These are phyloP conservation scores for Hypoxylon rickii DNA, from an alignment of 495 filamentous ascomycete genomes.

Conservation along the genomic window DNA sequence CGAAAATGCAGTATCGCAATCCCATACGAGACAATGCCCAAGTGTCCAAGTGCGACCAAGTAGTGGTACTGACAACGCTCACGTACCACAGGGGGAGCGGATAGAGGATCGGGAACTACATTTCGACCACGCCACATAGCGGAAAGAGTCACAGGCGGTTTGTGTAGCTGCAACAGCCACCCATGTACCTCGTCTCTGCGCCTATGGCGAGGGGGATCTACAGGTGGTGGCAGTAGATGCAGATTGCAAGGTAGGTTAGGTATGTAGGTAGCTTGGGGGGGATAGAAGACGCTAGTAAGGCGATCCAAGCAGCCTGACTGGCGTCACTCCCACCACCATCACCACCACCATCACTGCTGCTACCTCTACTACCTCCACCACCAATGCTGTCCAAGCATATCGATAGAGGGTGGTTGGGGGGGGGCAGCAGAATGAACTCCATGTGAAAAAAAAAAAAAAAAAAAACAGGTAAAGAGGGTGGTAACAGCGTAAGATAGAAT, in stretches of 20 bases:
- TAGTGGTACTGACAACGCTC: conserved; percentile 51
- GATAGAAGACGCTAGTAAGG: conserved; percentile 20
- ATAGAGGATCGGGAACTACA: conserved; percentile 49
- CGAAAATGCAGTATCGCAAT: conserved; percentile 42
- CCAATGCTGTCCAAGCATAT: conserved; percentile 18
- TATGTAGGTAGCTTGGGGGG: conserved; percentile 5
- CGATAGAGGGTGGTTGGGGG: not conserved
- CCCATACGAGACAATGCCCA: conserved; percentile 37
- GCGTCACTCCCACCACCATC: not conserved
- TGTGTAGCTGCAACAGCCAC: conserved; percentile 38
- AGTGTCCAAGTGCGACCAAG: conserved; percentile 48
- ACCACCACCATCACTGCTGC: conserved; percentile 8
- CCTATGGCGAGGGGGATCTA: conserved; percentile 30
- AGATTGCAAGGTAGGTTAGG: conserved; percentile 29
- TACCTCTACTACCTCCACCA: conserved; percentile 1
- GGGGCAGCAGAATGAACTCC: no score
- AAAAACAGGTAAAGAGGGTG: conserved; percentile 5
- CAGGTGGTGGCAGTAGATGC: conserved; percentile 27
- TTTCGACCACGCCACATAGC: conserved; percentile 41
- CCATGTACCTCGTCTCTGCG: conserved; percentile 34
- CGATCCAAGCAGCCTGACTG: conserved; percentile 29
- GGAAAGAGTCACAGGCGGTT: conserved; percentile 28
- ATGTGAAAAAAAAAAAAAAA: conserved; percentile 11
- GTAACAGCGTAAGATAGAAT: conserved; percentile 4
- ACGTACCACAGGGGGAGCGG: conserved; percentile 47